phyloP scores from a whole-genome alignment of 1,284 basidiomycete genomes.

The Butyriboletus appendiculatus region DNA sequence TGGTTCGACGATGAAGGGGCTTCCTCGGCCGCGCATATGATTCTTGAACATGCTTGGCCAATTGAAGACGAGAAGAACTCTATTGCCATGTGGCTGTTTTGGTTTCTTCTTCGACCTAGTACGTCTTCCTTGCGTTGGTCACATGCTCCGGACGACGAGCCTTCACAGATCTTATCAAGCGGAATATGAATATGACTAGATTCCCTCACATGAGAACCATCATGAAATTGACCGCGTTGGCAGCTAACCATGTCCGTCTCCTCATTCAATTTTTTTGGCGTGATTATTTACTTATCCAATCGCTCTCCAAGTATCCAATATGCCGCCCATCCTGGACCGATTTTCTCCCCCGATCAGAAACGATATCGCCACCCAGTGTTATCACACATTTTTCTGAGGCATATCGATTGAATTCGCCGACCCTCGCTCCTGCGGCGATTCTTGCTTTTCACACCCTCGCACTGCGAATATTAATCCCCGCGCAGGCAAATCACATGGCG shows the following conservation, averaged over 20 bases:
- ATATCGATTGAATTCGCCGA: slow-evolving; percentile 49
- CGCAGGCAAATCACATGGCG: slow-evolving; percentile 36
- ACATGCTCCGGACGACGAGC: background rate
- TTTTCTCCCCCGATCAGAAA: slow-evolving; percentile 43
- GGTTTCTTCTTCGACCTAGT: slow-evolving; percentile 67
- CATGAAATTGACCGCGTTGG: slow-evolving; percentile 62
- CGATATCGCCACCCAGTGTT: slow-evolving; percentile 20
- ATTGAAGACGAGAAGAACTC: slow-evolving; percentile 50
- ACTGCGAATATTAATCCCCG: slow-evolving; percentile 39
- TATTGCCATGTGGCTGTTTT: slow-evolving; percentile 73
- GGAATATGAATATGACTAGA: slow-evolving; percentile 39
- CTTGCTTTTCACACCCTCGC: slow-evolving; percentile 63
- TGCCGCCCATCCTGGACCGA: slow-evolving; percentile 58
- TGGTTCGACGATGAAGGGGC: slow-evolving; percentile 54
- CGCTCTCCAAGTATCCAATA: slow-evolving; percentile 53
- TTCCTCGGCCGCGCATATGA: slow-evolving; percentile 40
- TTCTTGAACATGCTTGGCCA: slow-evolving; percentile 54
- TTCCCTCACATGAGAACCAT: slow-evolving; percentile 50
- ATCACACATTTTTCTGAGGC: slow-evolving; percentile 46
- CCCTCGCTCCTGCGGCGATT: slow-evolving; percentile 67
- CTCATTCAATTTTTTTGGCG: background rate
- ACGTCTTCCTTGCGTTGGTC: slow-evolving; percentile 25
- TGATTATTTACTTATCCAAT: slow-evolving; percentile 12
- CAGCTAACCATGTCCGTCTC: slow-evolving; percentile 60
- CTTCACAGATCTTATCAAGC: slow-evolving; percentile 41